A percentile compares a stretch with the other conserved stretches of the same genome.
These are phyloP conservation scores for Priceomyces carsonii DNA, from an alignment of 805 yeast genomes.

Conservation along the genomic window DNA sequence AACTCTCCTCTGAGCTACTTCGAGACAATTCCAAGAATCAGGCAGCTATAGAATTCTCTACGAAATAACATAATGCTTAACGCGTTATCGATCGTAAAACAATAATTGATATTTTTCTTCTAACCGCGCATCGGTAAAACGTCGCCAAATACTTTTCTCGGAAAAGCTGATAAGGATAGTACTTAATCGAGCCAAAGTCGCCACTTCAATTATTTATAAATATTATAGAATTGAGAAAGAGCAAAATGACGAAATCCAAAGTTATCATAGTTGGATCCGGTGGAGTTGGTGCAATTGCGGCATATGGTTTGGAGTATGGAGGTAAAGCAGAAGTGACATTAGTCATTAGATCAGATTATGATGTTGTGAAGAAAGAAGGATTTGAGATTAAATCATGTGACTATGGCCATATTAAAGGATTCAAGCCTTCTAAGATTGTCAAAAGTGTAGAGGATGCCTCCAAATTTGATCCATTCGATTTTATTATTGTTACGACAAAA, in stretches of 20 bases:
- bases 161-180: too few relatives aligned
- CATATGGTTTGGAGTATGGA: conserved; percentile 52
- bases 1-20: too few relatives aligned
- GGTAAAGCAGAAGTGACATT: conserved; percentile 37
- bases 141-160: too few relatives aligned
- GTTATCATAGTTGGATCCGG: conserved; percentile 75
- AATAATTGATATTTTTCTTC: too few relatives aligned
- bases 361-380: conserved; percentile 20
- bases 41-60: too few relatives aligned
- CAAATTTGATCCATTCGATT: conserved; percentile 30
- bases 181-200: too few relatives aligned
- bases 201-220: too few relatives aligned
- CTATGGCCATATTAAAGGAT: conserved; percentile 25
- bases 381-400: conserved; percentile 22
- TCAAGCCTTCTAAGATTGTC: conserved; percentile 27
- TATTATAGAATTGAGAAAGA: too few relatives aligned
- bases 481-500: conserved; percentile 33
- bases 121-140: too few relatives aligned
- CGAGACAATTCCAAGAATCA: too few relatives aligned
- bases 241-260: conserved; percentile 10
- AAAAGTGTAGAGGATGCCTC: conserved; percentile 26
- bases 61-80: too few relatives aligned
- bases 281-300: conserved; percentile 77
- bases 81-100: too few relatives aligned
- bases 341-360: conserved; percentile 30